A percentile compares a stretch with the other conserved stretches of the same genome.
phyloP scores from a whole-genome alignment of 2,329 filamentous ascomycete species.

The Calonectria ilicicola region DNA sequence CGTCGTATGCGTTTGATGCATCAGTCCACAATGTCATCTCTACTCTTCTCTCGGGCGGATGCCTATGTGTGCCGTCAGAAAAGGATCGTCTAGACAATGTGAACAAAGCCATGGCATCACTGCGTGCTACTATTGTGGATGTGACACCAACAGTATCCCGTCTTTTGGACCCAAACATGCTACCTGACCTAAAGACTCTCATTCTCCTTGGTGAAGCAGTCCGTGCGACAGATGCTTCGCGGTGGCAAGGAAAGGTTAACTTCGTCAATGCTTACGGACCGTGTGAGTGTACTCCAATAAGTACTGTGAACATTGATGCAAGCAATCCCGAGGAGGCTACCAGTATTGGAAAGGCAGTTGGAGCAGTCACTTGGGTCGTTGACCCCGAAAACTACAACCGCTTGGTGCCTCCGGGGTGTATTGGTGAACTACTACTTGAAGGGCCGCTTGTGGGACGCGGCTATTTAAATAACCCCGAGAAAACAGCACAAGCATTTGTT shows the following conservation, averaged over 20 bases:
- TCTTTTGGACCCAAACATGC: conserved; percentile 1
- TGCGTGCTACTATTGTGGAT: neutral
- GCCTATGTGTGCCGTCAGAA: conserved; percentile 23
- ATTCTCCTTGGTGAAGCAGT: conserved; percentile 24
- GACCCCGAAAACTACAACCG: conserved; percentile 34
- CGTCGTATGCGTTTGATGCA: neutral
- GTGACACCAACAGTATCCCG: conserved; percentile 25
- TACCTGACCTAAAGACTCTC: conserved; percentile 17
- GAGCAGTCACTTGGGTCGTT: conserved; percentile 36
- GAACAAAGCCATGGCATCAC: neutral
- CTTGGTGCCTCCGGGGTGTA: conserved; percentile 39
- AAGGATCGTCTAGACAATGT: conserved; percentile 3
- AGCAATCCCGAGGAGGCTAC: neutral
- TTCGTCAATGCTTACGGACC: conserved; percentile 24
- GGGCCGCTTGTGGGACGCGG: conserved; percentile 61
- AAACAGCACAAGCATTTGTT: conserved; percentile 46
- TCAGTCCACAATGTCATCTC: conserved; percentile 22
- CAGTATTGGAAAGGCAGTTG: conserved; percentile 13
- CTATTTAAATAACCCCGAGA: conserved; percentile 55
- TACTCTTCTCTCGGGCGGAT: conserved; percentile 56
- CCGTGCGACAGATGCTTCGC: neutral
- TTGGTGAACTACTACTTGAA: conserved; percentile 59
- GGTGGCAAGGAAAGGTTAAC: neutral
- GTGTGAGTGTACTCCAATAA: conserved; percentile 12
- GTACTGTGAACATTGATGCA: neutral